Evolutionary conservation across 2,329 filamentous ascomycete species (phyloP).

Genomic region (Teratosphaeria destructans): DNA sequence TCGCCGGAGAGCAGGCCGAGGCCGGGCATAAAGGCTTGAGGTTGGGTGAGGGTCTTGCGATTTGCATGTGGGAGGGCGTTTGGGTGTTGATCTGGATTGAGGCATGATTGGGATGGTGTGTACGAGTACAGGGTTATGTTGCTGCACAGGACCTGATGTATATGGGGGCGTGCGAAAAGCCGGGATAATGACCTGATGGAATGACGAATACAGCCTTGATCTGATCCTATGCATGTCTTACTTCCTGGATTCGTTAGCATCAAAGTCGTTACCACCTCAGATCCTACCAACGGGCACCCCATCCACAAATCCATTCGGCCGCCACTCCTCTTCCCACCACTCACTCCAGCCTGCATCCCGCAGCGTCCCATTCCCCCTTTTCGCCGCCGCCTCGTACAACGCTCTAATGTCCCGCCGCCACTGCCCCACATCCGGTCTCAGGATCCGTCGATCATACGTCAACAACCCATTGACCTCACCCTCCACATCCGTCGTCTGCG

Average conservation of each 20-base stretch:
- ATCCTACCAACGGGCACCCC: background rate
- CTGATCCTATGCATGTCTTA: too few species aligned
- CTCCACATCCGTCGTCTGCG: constrained; percentile 65
- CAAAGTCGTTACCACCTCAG: background rate
- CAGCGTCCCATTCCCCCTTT: background rate
- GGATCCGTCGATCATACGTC: constrained; percentile 50
- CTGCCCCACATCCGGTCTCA: constrained; percentile 46
- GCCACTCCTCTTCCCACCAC: background rate
- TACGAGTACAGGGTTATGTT: background rate
- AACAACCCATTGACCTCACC: constrained; percentile 63
- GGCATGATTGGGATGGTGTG: background rate
- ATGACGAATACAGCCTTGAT: too few species aligned
- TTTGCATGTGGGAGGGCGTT: background rate
- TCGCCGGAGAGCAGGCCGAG: constrained; percentile 8
- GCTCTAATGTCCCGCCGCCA: constrained; percentile 51
- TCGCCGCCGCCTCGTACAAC: constrained; percentile 34
- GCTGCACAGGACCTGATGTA: background rate
- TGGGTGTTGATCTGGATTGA: background rate
- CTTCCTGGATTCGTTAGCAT: background rate
- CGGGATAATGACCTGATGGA: background rate
- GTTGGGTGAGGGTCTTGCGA: background rate
- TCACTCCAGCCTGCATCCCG: too few species aligned
- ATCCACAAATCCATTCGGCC: background rate
- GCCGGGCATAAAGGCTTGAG: constrained; percentile 3
- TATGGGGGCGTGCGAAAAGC: background rate